These are phyloP conservation scores for Aspergillus pseudoglaucus DNA, from an alignment of 2,329 filamentous ascomycete genomes.

Conservation along the genomic window DNA sequence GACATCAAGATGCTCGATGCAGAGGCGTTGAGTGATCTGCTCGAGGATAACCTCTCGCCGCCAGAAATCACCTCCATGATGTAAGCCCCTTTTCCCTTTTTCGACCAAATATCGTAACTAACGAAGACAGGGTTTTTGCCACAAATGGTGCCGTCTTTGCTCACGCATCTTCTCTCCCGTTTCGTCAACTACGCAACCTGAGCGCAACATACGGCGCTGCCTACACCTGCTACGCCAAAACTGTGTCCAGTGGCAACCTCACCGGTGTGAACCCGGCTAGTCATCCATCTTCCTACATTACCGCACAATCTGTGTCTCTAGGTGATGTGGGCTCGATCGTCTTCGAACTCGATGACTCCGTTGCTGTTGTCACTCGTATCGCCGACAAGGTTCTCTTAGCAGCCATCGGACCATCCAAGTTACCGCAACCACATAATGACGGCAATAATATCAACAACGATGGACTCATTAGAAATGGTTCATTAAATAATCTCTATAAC, in stretches of 20 bases:
- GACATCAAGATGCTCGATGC: conserved; percentile 40
- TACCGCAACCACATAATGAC: conserved; percentile 1
- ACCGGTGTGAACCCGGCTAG: conserved; percentile 38
- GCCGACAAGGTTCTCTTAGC: conserved; percentile 39
- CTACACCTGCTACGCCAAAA: conserved; percentile 38
- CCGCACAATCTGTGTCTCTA: conserved; percentile 34
- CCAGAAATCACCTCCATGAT: conserved; percentile 40
- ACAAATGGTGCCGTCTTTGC: conserved; percentile 41
- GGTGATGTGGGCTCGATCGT: conserved; percentile 40
- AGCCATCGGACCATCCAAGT: conserved; percentile 33
- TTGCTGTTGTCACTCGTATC: conserved; percentile 37
- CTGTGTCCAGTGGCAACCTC: conserved; percentile 34
- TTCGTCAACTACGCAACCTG: conserved; percentile 36
- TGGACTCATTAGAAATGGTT: conserved; percentile 5
- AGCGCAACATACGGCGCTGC: conserved; percentile 40
- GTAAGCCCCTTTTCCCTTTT: conserved; percentile 15
- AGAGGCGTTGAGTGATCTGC: conserved; percentile 34
- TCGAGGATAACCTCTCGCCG: conserved; percentile 38
- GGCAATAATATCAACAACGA: not conserved
- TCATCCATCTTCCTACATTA: conserved; percentile 39
- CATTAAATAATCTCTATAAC: conserved; percentile 1
- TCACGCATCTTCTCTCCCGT: conserved; percentile 33
- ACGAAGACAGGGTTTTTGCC: conserved; percentile 33
- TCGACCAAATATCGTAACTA: not conserved
- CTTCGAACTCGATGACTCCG: conserved; percentile 36